Evolutionary conservation across 2,329 filamentous ascomycete species (phyloP).

Genomic region (Hymenoscyphus fructigenus): DNA sequence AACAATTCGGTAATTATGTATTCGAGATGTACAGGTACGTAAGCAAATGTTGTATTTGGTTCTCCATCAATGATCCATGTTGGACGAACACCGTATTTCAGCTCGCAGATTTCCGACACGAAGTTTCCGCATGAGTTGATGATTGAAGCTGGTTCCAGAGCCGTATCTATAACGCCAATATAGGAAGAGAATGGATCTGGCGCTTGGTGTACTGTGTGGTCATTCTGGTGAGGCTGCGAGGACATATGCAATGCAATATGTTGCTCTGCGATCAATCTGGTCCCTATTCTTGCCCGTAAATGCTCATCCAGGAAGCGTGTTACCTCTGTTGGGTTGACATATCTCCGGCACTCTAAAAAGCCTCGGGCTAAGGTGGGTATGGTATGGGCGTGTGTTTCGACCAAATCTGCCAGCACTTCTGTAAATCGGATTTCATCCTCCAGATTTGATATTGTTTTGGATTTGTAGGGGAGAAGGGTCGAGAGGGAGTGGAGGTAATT

Average conservation of each 20-base stretch:
- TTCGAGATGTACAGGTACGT: slow-evolving; percentile 92
- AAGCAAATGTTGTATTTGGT: slow-evolving; percentile 83
- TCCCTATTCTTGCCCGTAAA: slow-evolving; percentile 89
- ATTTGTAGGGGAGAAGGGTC: slow-evolving; percentile 76
- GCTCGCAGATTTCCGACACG: slow-evolving; percentile 93
- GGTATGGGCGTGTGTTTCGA: slow-evolving; percentile 90
- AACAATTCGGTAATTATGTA: slow-evolving; percentile 96
- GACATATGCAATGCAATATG: slow-evolving; percentile 86
- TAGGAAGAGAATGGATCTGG: slow-evolving; percentile 60
- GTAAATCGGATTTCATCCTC: slow-evolving; percentile 92
- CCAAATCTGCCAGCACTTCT: slow-evolving; percentile 89
- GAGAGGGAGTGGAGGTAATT: slow-evolving; percentile 95
- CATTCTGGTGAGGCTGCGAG: slow-evolving; percentile 68
- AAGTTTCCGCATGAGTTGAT: slow-evolving; percentile 84
- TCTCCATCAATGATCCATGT: slow-evolving; percentile 80
- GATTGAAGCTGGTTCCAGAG: slow-evolving; percentile 75
- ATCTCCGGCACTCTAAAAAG: slow-evolving; percentile 89
- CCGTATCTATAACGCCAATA: slow-evolving; percentile 94
- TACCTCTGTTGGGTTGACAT: slow-evolving; percentile 80
- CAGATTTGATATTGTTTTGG: slow-evolving; percentile 62
- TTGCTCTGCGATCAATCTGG: slow-evolving; percentile 90
- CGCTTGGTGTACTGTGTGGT: slow-evolving; percentile 49
- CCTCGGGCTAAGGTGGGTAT: slow-evolving; percentile 90
- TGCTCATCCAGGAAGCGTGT: slow-evolving; percentile 92
- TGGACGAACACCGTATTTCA: slow-evolving; percentile 89